A percentile compares a stretch with the other conserved stretches of the same genome.
Evolutionary conservation across 1,139 yeast species (phyloP).

Genomic region (Protomyces macrosporus): DNA sequence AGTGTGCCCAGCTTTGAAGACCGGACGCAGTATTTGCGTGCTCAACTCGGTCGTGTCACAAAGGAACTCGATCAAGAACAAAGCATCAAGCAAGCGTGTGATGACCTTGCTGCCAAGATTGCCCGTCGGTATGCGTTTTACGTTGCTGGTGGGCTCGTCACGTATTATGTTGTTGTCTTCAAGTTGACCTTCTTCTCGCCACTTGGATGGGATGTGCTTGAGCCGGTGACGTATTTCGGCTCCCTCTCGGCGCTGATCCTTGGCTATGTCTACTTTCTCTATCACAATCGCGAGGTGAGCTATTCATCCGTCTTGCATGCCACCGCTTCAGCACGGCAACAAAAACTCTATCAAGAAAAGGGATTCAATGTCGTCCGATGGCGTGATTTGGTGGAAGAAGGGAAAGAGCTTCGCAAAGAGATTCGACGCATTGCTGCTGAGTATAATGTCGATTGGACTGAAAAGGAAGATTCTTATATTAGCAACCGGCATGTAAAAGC

Average conservation of each 20-base stretch:
- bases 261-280: constrained; percentile 23
- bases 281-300: constrained; percentile 19
- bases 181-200: constrained; percentile 20
- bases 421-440: constrained; percentile 20
- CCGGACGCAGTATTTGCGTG: constrained; percentile 19
- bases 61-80: constrained; percentile 5
- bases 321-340: constrained; percentile 20
- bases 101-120: constrained; percentile 7
- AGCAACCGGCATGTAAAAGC: constrained; percentile 8
- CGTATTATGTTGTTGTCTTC: constrained; percentile 17
- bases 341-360: constrained; percentile 8
- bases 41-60: constrained; percentile 14
- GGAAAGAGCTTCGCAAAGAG: constrained; percentile 19
- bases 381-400: constrained; percentile 21
- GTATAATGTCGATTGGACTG: constrained; percentile 17
- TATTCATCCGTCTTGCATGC: constrained; percentile 16
- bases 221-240: constrained; percentile 23
- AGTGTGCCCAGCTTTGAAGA: constrained; percentile 25
- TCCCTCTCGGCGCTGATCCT: constrained; percentile 12
- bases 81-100: constrained; percentile 24
- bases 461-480: constrained; percentile 2
- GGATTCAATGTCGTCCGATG: constrained; percentile 18
- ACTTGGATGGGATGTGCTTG: constrained; percentile 25
- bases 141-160: constrained; percentile 13
- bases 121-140: constrained; percentile 10